phyloP scores from a whole-genome alignment of 106 monocot genomes.

The Iris macrosiphon region DNA sequence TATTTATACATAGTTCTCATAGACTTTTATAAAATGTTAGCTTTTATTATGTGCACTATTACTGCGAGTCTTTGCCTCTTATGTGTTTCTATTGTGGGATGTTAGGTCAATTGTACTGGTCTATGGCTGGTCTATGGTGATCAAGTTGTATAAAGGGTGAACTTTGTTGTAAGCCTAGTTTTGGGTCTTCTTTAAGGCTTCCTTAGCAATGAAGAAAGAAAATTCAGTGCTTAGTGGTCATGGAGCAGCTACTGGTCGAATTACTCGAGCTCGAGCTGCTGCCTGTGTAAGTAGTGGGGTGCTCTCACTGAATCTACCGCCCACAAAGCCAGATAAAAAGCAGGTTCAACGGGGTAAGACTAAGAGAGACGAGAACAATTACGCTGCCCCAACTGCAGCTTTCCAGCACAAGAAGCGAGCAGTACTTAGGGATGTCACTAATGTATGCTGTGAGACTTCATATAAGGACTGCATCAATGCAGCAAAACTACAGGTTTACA shows the following conservation, averaged over 20 bases:
- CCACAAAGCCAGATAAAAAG: constrained; percentile 23
- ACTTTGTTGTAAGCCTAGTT: constrained; percentile 1
- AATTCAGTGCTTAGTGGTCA: constrained; percentile 8
- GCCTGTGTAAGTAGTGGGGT: constrained; percentile 16
- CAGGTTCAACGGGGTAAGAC: constrained; percentile 13
- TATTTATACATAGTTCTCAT: too few relatives aligned
- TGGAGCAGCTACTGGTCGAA: constrained; percentile 22
- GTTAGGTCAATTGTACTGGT: too few relatives aligned
- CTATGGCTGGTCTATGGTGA: background rate
- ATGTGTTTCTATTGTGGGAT: too few relatives aligned
- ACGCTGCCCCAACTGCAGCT: constrained; percentile 12
- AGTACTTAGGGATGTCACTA: constrained; percentile 44
- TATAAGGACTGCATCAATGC: constrained; percentile 11
- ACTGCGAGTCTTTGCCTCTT: too few relatives aligned
- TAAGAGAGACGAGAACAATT: constrained; percentile 55
- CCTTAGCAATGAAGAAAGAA: constrained; percentile 36
- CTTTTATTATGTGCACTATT: too few relatives aligned
- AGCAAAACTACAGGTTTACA: constrained; percentile 39
- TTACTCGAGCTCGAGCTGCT: constrained; percentile 68
- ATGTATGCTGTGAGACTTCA: constrained; percentile 27
- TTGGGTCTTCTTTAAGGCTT: constrained; percentile 14
- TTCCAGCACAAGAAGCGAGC: constrained; percentile 38
- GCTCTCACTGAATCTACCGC: constrained; percentile 9
- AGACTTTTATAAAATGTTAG: too few relatives aligned
- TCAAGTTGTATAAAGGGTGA: constrained; percentile 1